A percentile compares a stretch with the other conserved stretches of the same genome.
These are phyloP conservation scores for Chaetothyriales sp. DNA, from an alignment of 2,329 filamentous ascomycete species.

Conservation along the genomic window DNA sequence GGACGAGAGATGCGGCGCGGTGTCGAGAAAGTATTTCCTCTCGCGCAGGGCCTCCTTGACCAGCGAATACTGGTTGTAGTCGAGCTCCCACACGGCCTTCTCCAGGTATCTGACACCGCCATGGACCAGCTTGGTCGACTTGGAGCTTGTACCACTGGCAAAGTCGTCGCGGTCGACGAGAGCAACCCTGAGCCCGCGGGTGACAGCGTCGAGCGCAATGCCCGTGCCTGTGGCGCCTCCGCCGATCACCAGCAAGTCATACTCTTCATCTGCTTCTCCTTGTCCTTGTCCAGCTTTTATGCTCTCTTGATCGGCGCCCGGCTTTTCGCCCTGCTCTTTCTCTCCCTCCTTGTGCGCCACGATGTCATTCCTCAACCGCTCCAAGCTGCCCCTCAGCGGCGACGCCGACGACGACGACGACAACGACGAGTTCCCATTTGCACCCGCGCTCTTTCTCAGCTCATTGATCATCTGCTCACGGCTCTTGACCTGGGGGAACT, in stretches of 20 bases:
- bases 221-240: conserved; percentile 66
- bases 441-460: conserved; percentile 30
- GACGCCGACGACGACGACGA: too few species aligned
- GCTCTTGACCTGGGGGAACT: conserved; percentile 36
- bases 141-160: conserved; percentile 65
- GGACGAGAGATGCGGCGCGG: conserved; percentile 63
- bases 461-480: conserved; percentile 38
- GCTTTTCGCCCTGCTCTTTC: conserved; percentile 14
- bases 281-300: conserved; percentile 4
- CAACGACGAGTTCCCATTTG: conserved; percentile 6
- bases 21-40: conserved; percentile 69
- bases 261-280: conserved; percentile 37
- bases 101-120: conserved; percentile 73
- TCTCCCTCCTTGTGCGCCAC: not conserved
- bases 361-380: conserved; percentile 9
- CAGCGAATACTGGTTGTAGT: conserved; percentile 63
- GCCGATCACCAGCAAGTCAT: conserved; percentile 65
- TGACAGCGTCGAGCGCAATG: conserved; percentile 67
- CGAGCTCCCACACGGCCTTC: conserved; percentile 72
- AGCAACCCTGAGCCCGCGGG: conserved; percentile 63
- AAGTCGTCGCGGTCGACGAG: conserved; percentile 75
- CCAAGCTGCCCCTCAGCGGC: conserved; percentile 8
- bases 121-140: conserved; percentile 77
- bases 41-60: conserved; percentile 71
- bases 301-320: conserved; percentile 10